Base-by-base conservation (phyloP, 2,329 filamentous ascomycete genomes). In the Fusarium luffae region DNA sequence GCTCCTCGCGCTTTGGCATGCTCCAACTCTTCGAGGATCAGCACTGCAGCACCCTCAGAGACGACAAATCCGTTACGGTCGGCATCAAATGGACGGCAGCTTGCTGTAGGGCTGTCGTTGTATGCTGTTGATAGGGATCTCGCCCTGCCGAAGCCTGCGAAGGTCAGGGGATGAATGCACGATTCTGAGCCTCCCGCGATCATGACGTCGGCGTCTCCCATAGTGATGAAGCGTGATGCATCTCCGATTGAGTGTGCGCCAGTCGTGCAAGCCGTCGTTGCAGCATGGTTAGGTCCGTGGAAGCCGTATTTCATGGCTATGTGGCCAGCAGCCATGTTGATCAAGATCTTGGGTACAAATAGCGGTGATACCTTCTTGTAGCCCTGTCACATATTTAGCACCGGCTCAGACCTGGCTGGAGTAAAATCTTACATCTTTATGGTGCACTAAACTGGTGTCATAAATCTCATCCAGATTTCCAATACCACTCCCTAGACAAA, bases 211-310 rank as follows among this genome's bases (percentile, higher is more conserved):
- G 95, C 95, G 77, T 98, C 95, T 9, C 94, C 94, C 76, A 90
- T 90, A n/a, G 91, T 88, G 66, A 99, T 95, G 77, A 98, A 93
- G 19, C 95, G 89, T n/a, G 92, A 90, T 8, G 96, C 96, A 78
- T 99, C 96, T 19, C 95, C 96, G 51, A 99, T 90, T 3, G 94
- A 94, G 81, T 99, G 96, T 2, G 95, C 93, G 13, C 96, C 96
- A 0, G 96, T 99, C 1, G 96, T 98, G 79, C 96, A 99, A 61
- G 96, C 96, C 14, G 96, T 99, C 0, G 95, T 97, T 41, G 89
- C 93, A 3, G 95, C 89, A 80, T 98, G 96, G 77, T 97, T 98
- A 7, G 96, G 96, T 0, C 96, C 96, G 79, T 92, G 83, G 76
- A 99, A 92, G 19, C 93, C 93, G 81, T 96, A 90, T 73, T 90